Evolutionary conservation across 768 basidiomycete species (phyloP), one percentile per base, ranked within the genome.

Genomic region (Gautieria morchelliformis): DNA sequence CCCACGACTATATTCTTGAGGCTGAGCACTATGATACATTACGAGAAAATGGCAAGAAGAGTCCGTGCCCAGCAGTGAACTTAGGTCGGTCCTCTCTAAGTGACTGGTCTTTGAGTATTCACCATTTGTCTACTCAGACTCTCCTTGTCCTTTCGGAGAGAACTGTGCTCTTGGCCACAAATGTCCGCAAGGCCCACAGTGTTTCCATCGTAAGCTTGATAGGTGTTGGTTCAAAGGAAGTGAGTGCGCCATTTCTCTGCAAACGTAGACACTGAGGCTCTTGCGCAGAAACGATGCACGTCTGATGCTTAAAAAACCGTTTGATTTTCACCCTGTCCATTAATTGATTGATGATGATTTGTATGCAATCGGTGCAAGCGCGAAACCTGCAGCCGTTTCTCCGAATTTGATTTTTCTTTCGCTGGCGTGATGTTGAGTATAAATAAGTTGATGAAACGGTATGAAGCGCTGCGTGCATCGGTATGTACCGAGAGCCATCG

Each of bases 221-320:
- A 89, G 85, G 70, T 91, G 89, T 66, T 89, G 89, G 87, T 91
- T 91, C 70, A 89, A 90, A 78, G 87, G 84, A 62, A 70, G 78
- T 78, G 57, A 64, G 78, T 60, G 6, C 22, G 41, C 22, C 20
- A 19, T 37, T 54, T 9, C 51, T 40, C 8, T 30, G 24, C 24
- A 4, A 46, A n/a, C 8, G 24, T 46, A 46, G 24, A 42, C 24
- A 4, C 35, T 58, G 17, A 52, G 24, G 19, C 17, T 12, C 44
- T 33, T 11, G 32, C 15, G 27, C 17, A 52, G 22, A 27, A 44
- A 12, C 41, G 49, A 58, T 58, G 49, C 56, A 58, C 35, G 54
- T 46, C n/a, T 44, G n/a, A 33, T 46, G 35, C 4, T 37, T n/a
- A n/a, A n/a, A n/a, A 14, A 37, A 37, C 9, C 10, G 35, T 37